phyloP scores from a whole-genome alignment of 768 basidiomycete species.

The Calvatia gigantea region DNA sequence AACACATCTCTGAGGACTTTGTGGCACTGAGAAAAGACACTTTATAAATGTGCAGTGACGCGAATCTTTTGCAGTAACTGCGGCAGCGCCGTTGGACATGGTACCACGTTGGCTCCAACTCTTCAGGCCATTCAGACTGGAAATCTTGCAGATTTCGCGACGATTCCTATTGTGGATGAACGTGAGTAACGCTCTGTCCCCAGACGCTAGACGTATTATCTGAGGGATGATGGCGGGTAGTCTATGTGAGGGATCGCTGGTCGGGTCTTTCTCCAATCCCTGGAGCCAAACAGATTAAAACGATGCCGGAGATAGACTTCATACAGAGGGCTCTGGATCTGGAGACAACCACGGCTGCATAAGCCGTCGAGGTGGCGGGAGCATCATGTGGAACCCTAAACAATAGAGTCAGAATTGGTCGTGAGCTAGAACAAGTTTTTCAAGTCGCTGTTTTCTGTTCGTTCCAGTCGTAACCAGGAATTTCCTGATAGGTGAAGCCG shows the following conservation, averaged over 20 bases:
- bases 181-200: too few relatives aligned
- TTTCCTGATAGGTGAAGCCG: too few relatives aligned
- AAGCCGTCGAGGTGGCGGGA: background rate
- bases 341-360: too few relatives aligned
- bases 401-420: too few relatives aligned
- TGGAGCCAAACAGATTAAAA: slow-evolving; percentile 22
- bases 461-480: too few relatives aligned
- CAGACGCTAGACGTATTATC: too few relatives aligned
- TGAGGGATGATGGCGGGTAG: slow-evolving; percentile 15
- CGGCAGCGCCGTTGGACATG: slow-evolving; percentile 33
- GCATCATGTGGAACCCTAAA: background rate
- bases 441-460: too few relatives aligned
- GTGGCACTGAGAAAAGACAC: too few relatives aligned
- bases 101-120: slow-evolving; percentile 27
- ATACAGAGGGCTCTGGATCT: background rate
- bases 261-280: slow-evolving; percentile 18
- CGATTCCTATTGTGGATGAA: slow-evolving; percentile 26
- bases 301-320: slow-evolving; percentile 4
- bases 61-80: slow-evolving; percentile 35
- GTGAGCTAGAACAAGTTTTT: too few relatives aligned
- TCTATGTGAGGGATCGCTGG: slow-evolving; percentile 34
- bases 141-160: slow-evolving; percentile 27
- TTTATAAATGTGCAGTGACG: slow-evolving; percentile 20
- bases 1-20: too few relatives aligned
- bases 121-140: slow-evolving; percentile 34